Base-by-base conservation (phyloP, 352 stramenopile genomes). In the Globisporangium acanthophoron region DNA sequence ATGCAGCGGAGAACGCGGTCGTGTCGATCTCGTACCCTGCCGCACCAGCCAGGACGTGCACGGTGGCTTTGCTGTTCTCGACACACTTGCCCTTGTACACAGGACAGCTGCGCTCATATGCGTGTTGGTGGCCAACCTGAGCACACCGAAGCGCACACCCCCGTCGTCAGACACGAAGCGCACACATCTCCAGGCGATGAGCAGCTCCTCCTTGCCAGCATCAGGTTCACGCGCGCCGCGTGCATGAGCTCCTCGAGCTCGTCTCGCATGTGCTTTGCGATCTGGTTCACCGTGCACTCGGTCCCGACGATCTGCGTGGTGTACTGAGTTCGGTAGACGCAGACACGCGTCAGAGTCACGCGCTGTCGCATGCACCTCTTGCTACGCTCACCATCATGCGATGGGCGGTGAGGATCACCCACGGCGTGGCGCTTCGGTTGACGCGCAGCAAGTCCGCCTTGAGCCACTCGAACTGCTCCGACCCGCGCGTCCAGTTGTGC, bases 401-500 rank as follows among this genome's bases (percentile, higher is more conserved):
- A 73, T 97, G 91, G 2, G 77, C 74, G 52, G 94, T 96, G 6
- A 98, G 51, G 37, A 98, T 70, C 7, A 98, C 65, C 91, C 92
- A 98, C 18, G 94, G 94, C 13, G 87, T 97, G 15, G 77, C 59
- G 5, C 12, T 84, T 48, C 94, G 74, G 70, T 98, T 69, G 2
- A 98, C 77, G 20, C 59, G 63, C 44, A 70, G 50, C 35, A 98
- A 70, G 64, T 97, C 87, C 6, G 64, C 58, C 51, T 88, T 57
- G 39, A 98, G 73, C 82, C 89, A 98, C 44, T 76, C 54, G 54
- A 95, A 91, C 67, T 98, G 94, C 41, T 67, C 55, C 7, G 87
- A 97, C 47, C 87, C 88, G 56, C 62, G 65, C 1, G 80, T 88
- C 65, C 93, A 84, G 69, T 97, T 83, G 69, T 98, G 88, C 66